Conservation (phyloP, 2,329 filamentous ascomycete species). For the Calonectria hongkongensis region DNA sequence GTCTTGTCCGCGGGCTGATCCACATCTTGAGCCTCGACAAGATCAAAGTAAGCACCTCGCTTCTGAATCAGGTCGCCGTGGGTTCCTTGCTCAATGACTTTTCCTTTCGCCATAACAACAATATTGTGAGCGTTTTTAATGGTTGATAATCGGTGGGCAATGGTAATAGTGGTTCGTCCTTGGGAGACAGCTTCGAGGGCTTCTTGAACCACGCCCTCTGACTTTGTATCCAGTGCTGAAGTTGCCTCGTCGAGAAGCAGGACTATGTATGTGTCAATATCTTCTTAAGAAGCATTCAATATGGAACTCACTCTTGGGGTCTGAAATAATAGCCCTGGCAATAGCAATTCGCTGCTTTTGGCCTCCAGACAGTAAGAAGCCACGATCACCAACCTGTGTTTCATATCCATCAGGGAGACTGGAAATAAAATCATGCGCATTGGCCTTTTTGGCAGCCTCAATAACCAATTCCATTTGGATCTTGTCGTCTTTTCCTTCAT, state of each 20-base stretch:
- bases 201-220: constrained; percentile 66
- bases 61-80: constrained; percentile 68
- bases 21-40: constrained; percentile 38
- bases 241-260: constrained; percentile 46
- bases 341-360: constrained; percentile 2
- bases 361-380: background rate
- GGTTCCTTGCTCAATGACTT: constrained; percentile 74
- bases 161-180: constrained; percentile 75
- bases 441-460: background rate
- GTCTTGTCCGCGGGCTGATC: background rate
- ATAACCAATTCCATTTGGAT: background rate
- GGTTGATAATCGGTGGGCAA: constrained; percentile 76
- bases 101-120: constrained; percentile 73
- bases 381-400: background rate
- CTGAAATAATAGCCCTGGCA: background rate
- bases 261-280: constrained; percentile 15
- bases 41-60: constrained; percentile 34
- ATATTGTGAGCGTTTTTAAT: constrained; percentile 77
- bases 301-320: background rate
- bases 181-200: constrained; percentile 69
- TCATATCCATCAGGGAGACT: background rate
- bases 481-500: background rate
- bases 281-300: background rate
- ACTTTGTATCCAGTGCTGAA: constrained; percentile 39
- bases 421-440: background rate